Base-by-base conservation (phyloP, 441 rosid species). In the Manihot esculenta region DNA sequence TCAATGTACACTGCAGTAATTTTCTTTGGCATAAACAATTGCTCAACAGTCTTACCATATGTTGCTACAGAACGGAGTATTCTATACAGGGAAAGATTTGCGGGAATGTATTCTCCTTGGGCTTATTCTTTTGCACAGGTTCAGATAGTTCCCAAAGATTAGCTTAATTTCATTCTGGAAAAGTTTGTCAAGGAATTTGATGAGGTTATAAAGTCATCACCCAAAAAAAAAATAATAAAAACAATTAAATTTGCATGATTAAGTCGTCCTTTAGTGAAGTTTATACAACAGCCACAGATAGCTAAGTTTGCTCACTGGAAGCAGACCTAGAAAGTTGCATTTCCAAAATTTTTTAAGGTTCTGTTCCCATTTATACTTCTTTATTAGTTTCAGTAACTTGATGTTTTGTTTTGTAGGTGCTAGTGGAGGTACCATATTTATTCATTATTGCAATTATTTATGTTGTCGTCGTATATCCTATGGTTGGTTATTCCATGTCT, bases 111-210 rank as follows among this genome's bases (percentile, higher is more conserved):
- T 80, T 77, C 89, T 14, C 68, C 88, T 3, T 76, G 89, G 93
- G 84, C 93, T 1, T 87, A 83, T 73, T 84, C 96, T 27, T 71
- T 84, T 51, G 83, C 95, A 62, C 97, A 83, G 93, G 96, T 87
- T 61, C 49, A n/a, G 26, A 64, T 48, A 61, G 62, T 15, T 48
- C 44, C 17, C 11, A 53, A 21, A 53, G 20, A 51, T 13, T n/a
- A 10, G 24, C 27, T 7, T 48, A 11, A 50, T 56, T 30, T 58
- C 18, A 14, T 58, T 57, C 18, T 63, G 23, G 62, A 26, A 23
- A 57, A 44, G 21, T 42, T 24, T 11, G 42, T 17, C 26, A 7
- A 20, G 57, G 21, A 38, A 38, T 38, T 38, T 5, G 7, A 38
- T 38, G 38, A 33, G 6, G 38, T 33, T 33, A 38, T 38, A 8